Evolutionary conservation across 2,329 filamentous ascomycete genomes (phyloP), one percentile per base, ranked within the genome.

Genomic region (Chrysosphaeria jannelii): DNA sequence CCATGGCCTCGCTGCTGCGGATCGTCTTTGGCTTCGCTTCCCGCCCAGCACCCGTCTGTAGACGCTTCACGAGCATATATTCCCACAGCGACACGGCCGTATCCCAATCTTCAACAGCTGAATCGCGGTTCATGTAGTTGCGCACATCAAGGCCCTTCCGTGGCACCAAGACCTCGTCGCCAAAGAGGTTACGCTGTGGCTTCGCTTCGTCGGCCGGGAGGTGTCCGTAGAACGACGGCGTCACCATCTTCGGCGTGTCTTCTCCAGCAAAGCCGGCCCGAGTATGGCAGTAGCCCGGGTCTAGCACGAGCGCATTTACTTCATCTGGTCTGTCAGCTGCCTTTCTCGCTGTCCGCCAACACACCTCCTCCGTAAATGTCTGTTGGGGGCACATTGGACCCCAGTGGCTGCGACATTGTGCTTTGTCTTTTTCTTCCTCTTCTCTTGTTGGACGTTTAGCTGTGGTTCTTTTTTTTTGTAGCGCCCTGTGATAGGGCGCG

Each of bases 181-280:
- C 85, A 37, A 79, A 93, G 28, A 85, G 51, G 27, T 64, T 51
- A 35, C 47, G 48, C 23, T 57, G 51, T 13, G 47, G 36, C 21
- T 53, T 45, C 27, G 43, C 48, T 10, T 28, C 27, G 24, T 17
- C 22, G 19, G 27, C 27, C 20, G 29, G 25, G 25, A 56, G 37
- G 38, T 55, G 49, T 25, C 72, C 79, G 47, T 97, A 97, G 48
- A 71, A 76, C 21, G 78, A 85, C 14, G 81, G 79, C 28, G 89
- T 58, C 27, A 93, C 66, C 14, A 75, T 78, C 51, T 93, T 93
- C 35, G 85, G 85, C 1, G 78, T 70, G 47, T 97, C 85, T 58
- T 97, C 88, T 39, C 88, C 85, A 8, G 88, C 88, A 39, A 93
- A 97, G 28, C 85, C 85, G 29, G 79, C 85, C 46, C 88, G 78